Evolutionary conservation across 2,329 filamentous ascomycete genomes (phyloP).

Genomic region (Alternaria panax): DNA sequence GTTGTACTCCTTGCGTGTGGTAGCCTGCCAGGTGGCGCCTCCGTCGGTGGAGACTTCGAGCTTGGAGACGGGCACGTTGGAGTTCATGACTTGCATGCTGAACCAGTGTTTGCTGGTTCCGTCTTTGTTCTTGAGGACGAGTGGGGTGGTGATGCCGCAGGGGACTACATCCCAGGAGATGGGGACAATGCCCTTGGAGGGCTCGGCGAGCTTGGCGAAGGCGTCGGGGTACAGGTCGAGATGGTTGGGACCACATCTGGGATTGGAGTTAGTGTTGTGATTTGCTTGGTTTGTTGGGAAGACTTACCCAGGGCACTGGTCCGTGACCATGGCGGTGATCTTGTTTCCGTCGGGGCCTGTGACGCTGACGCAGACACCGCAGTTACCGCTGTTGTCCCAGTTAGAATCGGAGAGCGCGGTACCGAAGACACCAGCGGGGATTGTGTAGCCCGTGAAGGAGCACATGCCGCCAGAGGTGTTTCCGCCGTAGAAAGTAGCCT

Average conservation of each 20-base stretch:
- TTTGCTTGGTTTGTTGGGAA: not conserved
- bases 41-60: slow-evolving; percentile 69
- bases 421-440: slow-evolving; percentile 66
- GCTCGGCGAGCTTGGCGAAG: slow-evolving; percentile 57
- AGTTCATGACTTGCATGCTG: slow-evolving; percentile 70
- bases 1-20: slow-evolving; percentile 61
- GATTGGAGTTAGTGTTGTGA: not conserved
- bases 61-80: slow-evolving; percentile 62
- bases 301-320: slow-evolving; percentile 59
- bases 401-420: slow-evolving; percentile 66
- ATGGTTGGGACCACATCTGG: slow-evolving; percentile 59
- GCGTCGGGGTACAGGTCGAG: slow-evolving; percentile 64
- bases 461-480: slow-evolving; percentile 66
- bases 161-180: slow-evolving; percentile 60
- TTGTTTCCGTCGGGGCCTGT: slow-evolving; percentile 64
- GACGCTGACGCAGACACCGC: slow-evolving; percentile 68
- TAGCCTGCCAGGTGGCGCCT: slow-evolving; percentile 65
- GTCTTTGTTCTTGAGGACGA: slow-evolving; percentile 62
- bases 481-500: slow-evolving; percentile 50
- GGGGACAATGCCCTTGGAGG: slow-evolving; percentile 57
- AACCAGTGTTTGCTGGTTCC: slow-evolving; percentile 63
- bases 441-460: slow-evolving; percentile 68
- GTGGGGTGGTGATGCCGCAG: slow-evolving; percentile 60
- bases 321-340: slow-evolving; percentile 70
- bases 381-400: slow-evolving; percentile 65